These are phyloP conservation scores for Nicotiana otophora DNA, from an alignment of 257 asterid genomes.

Conservation along the genomic window DNA sequence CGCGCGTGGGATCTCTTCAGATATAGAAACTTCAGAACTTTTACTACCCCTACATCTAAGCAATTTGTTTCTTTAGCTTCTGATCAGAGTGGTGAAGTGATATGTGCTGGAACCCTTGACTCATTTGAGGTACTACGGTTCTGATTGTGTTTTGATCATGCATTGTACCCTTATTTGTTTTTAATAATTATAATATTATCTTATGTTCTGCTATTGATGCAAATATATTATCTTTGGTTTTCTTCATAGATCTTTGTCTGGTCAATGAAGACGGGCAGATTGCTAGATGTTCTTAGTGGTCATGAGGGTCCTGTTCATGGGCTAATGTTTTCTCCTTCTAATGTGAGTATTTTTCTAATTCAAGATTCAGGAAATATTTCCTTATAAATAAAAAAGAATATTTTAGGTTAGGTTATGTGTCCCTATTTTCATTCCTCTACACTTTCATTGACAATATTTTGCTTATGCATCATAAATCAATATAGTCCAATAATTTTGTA, in stretches of 20 bases:
- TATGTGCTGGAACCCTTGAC: constrained; percentile 98
- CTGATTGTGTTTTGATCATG: constrained; percentile 11
- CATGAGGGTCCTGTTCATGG: constrained; percentile 99
- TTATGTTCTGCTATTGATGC: constrained; percentile 4
- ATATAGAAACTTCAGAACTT: constrained; percentile 90
- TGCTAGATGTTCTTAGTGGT: constrained; percentile 92
- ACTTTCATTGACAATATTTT: background rate
- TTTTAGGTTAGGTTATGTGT: background rate
- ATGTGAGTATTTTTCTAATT: constrained; percentile 40
- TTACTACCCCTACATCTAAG: constrained; percentile 87
- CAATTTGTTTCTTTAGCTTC: constrained; percentile 92
- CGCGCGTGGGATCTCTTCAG: constrained; percentile 97
- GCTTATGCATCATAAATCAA: background rate
- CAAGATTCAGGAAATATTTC: background rate
- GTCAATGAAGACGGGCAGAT: constrained; percentile 97
- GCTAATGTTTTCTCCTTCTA: constrained; percentile 84
- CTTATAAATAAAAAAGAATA: too few species aligned
- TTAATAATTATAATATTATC: constrained; percentile 22
- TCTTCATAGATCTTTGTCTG: constrained; percentile 71
- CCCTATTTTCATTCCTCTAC: background rate
- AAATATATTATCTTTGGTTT: background rate
- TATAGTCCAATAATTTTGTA: background rate
- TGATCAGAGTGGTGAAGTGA: constrained; percentile 96
- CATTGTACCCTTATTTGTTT: constrained; percentile 13
- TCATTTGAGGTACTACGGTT: constrained; percentile 76